Percentiles rank a stretch among this genome's conserved stretches.
These are phyloP conservation scores for Setaria viridis DNA, from an alignment of 202 grass and related monocot species.

Conservation along the genomic window DNA sequence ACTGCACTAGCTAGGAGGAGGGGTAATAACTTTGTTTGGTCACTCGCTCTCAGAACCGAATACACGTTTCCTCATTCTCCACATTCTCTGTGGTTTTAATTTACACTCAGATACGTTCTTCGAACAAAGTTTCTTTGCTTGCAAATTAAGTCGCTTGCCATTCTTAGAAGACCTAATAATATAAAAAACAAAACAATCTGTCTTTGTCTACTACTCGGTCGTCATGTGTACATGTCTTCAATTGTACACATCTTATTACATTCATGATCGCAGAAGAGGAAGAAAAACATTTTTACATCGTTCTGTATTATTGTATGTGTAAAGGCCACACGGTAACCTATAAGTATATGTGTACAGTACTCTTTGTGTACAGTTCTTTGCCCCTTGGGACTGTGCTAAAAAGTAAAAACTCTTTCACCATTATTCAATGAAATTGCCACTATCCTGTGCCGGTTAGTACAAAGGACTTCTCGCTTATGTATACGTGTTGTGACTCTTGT, in stretches of 20 bases:
- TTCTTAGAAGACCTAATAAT: neutral
- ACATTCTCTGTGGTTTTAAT: constrained; percentile 8
- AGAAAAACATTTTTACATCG: neutral
- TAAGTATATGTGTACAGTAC: neutral
- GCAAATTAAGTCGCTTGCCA: constrained; percentile 11
- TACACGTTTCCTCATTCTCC: constrained; percentile 39
- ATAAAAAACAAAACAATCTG: neutral
- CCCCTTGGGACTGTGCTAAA: no score
- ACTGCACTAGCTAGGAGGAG: constrained; percentile 9
- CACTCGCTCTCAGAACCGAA: neutral
- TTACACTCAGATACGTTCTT: neutral
- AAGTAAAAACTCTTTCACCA: no score
- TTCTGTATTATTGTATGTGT: neutral
- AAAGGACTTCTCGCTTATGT: no score
- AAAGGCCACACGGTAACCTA: neutral
- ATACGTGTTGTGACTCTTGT: no score
- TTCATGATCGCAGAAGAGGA: neutral
- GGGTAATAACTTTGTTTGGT: constrained; percentile 24
- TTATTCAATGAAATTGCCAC: no score
- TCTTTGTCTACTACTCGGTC: neutral
- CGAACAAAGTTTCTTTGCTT: constrained; percentile 27
- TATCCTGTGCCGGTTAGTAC: no score
- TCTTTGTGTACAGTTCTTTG: neutral
- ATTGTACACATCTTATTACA: neutral
- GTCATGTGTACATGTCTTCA: neutral